phyloP scores from a whole-genome alignment of 148 eudicot species.

The Fagopyrum esculentum region DNA sequence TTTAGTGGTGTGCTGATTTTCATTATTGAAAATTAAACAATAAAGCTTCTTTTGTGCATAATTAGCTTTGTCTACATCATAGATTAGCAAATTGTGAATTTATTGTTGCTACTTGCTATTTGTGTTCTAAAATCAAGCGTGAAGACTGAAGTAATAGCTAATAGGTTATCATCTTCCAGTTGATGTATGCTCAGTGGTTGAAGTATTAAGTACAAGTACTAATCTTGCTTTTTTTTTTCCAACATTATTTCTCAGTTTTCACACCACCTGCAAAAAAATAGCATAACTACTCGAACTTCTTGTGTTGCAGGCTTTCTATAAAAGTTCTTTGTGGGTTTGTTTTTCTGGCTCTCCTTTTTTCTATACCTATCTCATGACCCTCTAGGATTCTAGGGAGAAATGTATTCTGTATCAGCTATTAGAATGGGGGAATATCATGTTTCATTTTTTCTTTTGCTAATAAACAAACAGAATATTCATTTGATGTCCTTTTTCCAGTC shows the following conservation, averaged over 20 bases:
- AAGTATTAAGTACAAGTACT: neutral
- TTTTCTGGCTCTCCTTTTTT: neutral
- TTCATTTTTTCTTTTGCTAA: neutral
- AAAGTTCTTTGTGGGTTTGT: no score
- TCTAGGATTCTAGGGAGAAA: neutral
- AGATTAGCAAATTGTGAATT: neutral
- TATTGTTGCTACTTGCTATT: neutral
- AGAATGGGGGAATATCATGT: neutral
- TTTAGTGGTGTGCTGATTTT: neutral
- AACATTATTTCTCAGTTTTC: no score
- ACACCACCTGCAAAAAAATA: no score
- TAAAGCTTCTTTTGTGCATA: neutral
- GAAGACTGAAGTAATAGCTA: neutral
- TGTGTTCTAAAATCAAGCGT: neutral
- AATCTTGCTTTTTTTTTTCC: no score
- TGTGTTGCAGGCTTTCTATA: no score
- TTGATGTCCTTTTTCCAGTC: neutral
- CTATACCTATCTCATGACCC: neutral
- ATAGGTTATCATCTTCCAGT: neutral
- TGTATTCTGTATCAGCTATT: neutral
- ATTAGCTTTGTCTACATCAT: neutral
- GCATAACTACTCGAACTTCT: no score
- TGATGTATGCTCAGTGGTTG: neutral
- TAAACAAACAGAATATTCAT: neutral
- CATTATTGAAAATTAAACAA: neutral